These are phyloP conservation scores for Allantophomopsis cytisporea DNA, from an alignment of 2,329 filamentous ascomycete species.

Conservation along the genomic window DNA sequence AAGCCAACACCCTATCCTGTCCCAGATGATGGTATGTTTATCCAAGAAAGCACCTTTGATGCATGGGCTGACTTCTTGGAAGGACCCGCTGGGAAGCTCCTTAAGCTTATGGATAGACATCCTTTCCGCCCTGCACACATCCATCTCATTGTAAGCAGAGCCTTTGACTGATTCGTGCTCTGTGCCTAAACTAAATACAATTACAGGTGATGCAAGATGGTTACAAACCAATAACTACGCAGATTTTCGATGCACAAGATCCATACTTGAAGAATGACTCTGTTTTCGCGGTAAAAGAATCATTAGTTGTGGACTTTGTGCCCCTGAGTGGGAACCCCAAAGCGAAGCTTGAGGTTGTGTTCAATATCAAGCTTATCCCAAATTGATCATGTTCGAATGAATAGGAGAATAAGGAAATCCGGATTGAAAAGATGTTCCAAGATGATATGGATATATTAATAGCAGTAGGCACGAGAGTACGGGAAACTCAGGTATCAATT, in stretches of 20 bases:
- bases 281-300: slow-evolving; percentile 39
- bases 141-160: slow-evolving; percentile 36
- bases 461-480: too few relatives aligned
- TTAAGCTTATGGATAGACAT: slow-evolving; percentile 45
- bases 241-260: slow-evolving; percentile 60
- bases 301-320: slow-evolving; percentile 34
- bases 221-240: slow-evolving; percentile 60
- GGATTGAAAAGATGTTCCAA: too few relatives aligned
- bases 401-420: too few relatives aligned
- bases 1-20: slow-evolving; percentile 26
- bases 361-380: slow-evolving; percentile 12
- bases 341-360: slow-evolving; percentile 18
- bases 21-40: slow-evolving; percentile 14
- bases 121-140: slow-evolving; percentile 50
- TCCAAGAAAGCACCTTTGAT: too few relatives aligned
- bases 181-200: not conserved
- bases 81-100: slow-evolving; percentile 42
- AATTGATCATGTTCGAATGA: not conserved
- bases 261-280: slow-evolving; percentile 42
- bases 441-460: too few relatives aligned
- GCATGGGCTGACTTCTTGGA: too few relatives aligned
- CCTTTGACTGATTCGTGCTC: not conserved
- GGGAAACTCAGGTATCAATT: too few relatives aligned
- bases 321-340: slow-evolving; percentile 23
- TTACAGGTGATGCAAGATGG: slow-evolving; percentile 4